Base-by-base conservation (phyloP, 164 flowering plant genomes). In the Houttuynia cordata region DNA sequence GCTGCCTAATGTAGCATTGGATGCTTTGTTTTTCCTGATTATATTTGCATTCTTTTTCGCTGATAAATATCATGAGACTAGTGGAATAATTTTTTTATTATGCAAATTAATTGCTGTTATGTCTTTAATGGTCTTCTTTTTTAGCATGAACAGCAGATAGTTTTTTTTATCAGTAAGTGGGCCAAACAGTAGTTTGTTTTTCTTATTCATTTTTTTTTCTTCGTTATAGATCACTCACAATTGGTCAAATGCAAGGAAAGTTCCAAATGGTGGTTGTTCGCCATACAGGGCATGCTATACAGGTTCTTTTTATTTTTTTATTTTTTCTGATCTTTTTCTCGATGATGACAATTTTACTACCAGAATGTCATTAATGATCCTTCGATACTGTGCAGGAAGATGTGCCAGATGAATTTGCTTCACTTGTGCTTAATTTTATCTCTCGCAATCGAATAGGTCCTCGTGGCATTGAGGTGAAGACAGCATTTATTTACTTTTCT, bases 161-260 rank as follows among this genome's bases (percentile, higher is more conserved):
- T n/a, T n/a, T n/a, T n/a, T n/a, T n/a, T n/a, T n/a, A n/a, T n/a
- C n/a, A n/a, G n/a, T n/a, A n/a, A n/a, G n/a, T n/a, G n/a, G n/a
- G n/a, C n/a, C n/a, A n/a, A n/a, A n/a, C n/a, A n/a, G n/a, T n/a
- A n/a, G n/a, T 49, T n/a, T 53, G 18, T 51, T 56, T 4, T 45
- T 45, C 58, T 54, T 19, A 50, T 24, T 34, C 14, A 6, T 34
- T 30, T 17, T 57, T 10, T 59, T 12, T 18, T 3, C 19, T 53
- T 18, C 13, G 21, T 24, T 41, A 62, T 86, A 93, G 97, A 74
- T 37, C 92, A 62, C 88, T 93, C 57, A 93, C 98, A 51, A 90
- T 93, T 58, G 98, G 98, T 60, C 98, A 93, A 79, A 93, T 93
- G 98, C 98, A 93, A 83, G 98, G 98, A 39, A 93, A 93, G 75